Base-by-base conservation (phyloP, 2,329 filamentous ascomycete genomes). In the Aspergillus amoenus region DNA sequence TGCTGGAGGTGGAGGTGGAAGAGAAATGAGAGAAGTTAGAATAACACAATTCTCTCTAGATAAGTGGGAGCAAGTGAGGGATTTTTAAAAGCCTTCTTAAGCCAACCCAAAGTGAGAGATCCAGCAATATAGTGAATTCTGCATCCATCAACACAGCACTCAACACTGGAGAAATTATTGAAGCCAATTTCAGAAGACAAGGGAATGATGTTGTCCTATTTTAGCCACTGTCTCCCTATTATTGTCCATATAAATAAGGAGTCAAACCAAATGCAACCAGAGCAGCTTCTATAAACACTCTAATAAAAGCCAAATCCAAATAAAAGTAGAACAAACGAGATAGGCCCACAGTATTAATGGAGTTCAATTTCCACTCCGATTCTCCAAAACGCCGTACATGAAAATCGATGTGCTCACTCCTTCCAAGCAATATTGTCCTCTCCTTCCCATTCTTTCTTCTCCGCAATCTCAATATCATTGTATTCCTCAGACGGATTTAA, bases 391-490 rank as follows among this genome's bases (percentile, higher is more conserved):
- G 9, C 22, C 42, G 17, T 24, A 44, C 18, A 44, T 8, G 5
- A 8, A 27, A 44, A 34, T 22, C 4, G 27, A 4, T 18, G 3
- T 9, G 8, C 24, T 21, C 24, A 40, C n/a, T 39, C 18, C 7
- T 49, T 40, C 5, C 9, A 30, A 24, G 6, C 4, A 1, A 21
- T 17, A 1, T 7, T 7, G 15, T 39, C 32, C 3, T 49, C 32
- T 6, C 11, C 4, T 12, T 17, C 47, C 37, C 12, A 13, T n/a
- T 55, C 22, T 21, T 21, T 47, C 39, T 44, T 37, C 46, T 72
- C 34, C 34, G n/a, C 66, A 24, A 71, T 71, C 39, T 70, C 61
- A 7, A 61, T 49, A 13, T 63, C 46, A 39, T 66, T 60, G 17
- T 51, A 18, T n/a, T 61, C 46, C 11, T 39, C 52, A 9, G 41